These are phyloP conservation scores for Excoecaria agallocha DNA, from an alignment of 345 rosid species.

Conservation along the genomic window DNA sequence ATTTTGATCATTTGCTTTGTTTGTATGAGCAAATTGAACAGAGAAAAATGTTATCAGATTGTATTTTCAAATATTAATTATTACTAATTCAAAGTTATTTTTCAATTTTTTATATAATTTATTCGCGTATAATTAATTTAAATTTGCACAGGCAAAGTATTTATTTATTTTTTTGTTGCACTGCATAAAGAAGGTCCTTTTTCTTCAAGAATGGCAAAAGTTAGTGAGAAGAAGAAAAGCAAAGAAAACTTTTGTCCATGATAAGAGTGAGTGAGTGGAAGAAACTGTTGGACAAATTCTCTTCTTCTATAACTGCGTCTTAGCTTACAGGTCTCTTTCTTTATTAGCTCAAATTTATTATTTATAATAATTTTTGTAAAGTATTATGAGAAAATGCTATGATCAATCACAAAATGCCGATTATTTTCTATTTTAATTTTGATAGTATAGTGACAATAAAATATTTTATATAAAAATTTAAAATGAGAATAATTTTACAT, in stretches of 20 bases:
- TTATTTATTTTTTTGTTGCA: no score
- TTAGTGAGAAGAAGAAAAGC: neutral
- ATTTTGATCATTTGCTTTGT: constrained; percentile 18
- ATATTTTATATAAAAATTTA: no score
- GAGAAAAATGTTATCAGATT: neutral
- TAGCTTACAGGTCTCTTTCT: neutral
- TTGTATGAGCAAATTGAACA: constrained; percentile 12
- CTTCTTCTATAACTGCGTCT: neutral
- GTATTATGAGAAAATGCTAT: no score
- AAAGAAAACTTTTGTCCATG: neutral
- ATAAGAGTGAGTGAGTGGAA: neutral
- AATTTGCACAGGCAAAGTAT: no score
- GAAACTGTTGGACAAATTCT: neutral
- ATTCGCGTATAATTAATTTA: no score
- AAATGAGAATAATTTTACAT: no score
- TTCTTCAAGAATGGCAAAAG: neutral
- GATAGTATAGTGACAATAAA: no score
- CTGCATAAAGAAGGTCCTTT: neutral
- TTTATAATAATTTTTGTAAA: no score
- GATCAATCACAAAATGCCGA: no score
- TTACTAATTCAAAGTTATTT: neutral
- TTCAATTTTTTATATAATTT: no score
- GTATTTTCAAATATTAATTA: neutral
- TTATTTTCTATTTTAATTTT: no score
- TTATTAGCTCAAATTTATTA: no score